Base-by-base conservation (phyloP, 129 eudicot species). In the Logfia minima region DNA sequence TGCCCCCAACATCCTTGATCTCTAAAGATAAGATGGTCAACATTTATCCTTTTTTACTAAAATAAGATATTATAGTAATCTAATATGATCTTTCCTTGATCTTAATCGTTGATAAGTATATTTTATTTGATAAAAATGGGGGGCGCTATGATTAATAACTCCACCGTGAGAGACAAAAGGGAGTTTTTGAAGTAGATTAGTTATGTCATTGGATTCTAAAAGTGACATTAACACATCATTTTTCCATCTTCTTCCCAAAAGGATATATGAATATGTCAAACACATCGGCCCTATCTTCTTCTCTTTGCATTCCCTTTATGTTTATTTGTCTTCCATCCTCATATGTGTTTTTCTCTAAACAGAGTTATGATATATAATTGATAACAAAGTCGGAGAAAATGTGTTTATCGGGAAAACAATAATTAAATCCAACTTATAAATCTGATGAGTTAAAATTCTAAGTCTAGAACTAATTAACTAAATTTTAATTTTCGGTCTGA, bases 141-240 rank as follows among this genome's bases (percentile, higher is more conserved):
- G 43, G 75, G 72, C 81, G 73, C 23, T 73, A 85, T 85, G 71
- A 85, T 81, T 67, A 81, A 19, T 19, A 78, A 72, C 22, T 74
- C 88, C 83, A 81, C 85, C 78, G 18, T 73, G 68, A 77, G 18
- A 59, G 61, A 62, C 61, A 71, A 76, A 65, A 32, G 71, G 58
- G 23, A 28, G 69, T 71, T 77, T 76, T 53, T 34, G 69, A 77
- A 82, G 82, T 82, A 56, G 72, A 35, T 29, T 77, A 66, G 79
- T 64, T 77, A 23, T 72, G 71, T 59, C 77, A 71, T 77, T 65
- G 75, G 82, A 82, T 74, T 75, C 82, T 82, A 76, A 82, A 82
- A 76, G 82, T 52, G 53, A 76, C 6, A 73, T 77, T 77, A 77
- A 82, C 82, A 82, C 85, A 82, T 77, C 78, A 82, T 74, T 71